Evolutionary conservation across 2,329 filamentous ascomycete genomes (phyloP).

Genomic region (Geosmithia flava): DNA sequence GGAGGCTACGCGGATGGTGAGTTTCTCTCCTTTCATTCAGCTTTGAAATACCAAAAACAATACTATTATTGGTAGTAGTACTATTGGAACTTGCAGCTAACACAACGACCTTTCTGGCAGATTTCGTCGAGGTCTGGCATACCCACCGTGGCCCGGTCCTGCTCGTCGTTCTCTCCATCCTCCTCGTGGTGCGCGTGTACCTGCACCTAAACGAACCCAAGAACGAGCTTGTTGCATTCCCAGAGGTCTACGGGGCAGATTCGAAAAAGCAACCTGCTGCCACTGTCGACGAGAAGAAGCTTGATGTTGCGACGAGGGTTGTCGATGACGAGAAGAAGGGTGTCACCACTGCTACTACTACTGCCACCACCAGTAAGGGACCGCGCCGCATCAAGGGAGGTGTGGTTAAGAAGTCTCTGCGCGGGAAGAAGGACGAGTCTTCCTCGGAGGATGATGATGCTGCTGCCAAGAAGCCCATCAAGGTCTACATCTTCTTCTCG

Average conservation of each 20-base stretch:
- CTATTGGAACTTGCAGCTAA: not conserved
- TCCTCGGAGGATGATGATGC: conserved; percentile 11
- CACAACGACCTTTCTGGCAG: conserved; percentile 8
- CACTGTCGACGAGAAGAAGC: conserved; percentile 3
- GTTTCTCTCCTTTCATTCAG: not conserved
- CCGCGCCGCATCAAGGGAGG: conserved; percentile 38
- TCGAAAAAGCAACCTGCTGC: not conserved
- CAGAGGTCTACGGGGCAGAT: conserved; percentile 18
- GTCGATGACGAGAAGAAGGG: conserved; percentile 7
- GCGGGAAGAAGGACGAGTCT: conserved; percentile 8
- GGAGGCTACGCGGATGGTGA: not conserved
- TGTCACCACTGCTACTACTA: too few species aligned
- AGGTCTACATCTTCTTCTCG: conserved; percentile 77
- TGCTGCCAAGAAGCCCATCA: conserved; percentile 31
- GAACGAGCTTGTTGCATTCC: conserved; percentile 21
- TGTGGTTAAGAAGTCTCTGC: conserved; percentile 15
- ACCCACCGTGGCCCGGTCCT: conserved; percentile 30
- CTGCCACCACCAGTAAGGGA: conserved; percentile 15
- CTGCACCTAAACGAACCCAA: conserved; percentile 22
- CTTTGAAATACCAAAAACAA: too few species aligned
- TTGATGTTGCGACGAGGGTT: not conserved
- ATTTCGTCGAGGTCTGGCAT: conserved; percentile 32
- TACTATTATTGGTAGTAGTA: too few species aligned
- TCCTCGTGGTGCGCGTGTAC: conserved; percentile 28
- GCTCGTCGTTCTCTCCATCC: conserved; percentile 20